Conservation (phyloP, 306 rosid genomes). For the Inga laurina region DNA sequence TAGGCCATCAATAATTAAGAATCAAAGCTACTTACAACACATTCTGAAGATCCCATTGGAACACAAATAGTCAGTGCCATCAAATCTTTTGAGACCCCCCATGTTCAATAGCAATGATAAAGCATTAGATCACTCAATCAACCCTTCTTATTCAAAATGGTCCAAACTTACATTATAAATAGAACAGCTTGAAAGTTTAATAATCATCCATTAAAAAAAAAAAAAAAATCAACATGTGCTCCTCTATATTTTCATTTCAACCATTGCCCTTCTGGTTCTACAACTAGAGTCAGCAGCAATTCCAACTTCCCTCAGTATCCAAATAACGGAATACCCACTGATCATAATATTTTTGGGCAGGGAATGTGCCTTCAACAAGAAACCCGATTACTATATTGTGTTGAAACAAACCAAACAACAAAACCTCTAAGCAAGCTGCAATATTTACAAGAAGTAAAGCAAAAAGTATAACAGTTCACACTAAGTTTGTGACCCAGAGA, state of each 20-base stretch:
- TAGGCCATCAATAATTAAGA: background rate
- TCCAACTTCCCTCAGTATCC: background rate
- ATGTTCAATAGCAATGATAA: no score
- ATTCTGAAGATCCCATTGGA: background rate
- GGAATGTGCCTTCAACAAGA: background rate
- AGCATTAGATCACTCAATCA: no score
- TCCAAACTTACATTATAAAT: no score
- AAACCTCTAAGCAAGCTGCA: slow-evolving; percentile 18
- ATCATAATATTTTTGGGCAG: slow-evolving; percentile 20
- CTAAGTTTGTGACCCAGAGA: slow-evolving; percentile 11
- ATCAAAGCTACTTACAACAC: background rate
- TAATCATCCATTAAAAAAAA: no score
- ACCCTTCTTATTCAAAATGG: no score
- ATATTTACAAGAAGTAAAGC: background rate
- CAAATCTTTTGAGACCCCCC: no score
- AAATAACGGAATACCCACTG: background rate
- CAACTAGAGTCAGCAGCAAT: no score
- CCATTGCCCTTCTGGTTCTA: no score
- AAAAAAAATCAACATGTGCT: no score
- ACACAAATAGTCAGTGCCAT: no score
- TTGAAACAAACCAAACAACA: background rate
- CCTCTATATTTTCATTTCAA: no score
- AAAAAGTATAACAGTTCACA: slow-evolving; percentile 6
- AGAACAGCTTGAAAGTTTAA: no score
- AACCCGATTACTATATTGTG: background rate